phyloP scores from a whole-genome alignment of 1,284 basidiomycete species.

The Sanguinoderma infundibulare region DNA sequence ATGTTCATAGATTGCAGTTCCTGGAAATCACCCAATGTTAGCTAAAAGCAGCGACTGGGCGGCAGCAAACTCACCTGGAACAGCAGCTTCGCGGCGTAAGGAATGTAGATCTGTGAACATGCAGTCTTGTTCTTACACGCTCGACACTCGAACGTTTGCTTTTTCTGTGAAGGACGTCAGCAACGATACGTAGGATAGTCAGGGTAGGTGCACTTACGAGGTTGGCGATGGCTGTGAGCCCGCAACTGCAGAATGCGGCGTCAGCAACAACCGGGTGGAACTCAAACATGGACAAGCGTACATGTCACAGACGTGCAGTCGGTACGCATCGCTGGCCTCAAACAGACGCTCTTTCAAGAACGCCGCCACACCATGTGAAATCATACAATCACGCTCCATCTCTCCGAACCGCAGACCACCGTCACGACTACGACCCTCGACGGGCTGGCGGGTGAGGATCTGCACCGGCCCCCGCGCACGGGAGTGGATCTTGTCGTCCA shows the following conservation, averaged over 20 bases:
- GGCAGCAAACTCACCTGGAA: constrained; percentile 70
- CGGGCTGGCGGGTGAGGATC: constrained; percentile 96
- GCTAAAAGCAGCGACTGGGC: not conserved
- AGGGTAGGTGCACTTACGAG: constrained; percentile 55
- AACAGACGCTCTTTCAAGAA: constrained; percentile 97
- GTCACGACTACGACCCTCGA: constrained; percentile 98
- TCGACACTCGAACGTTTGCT: constrained; percentile 87
- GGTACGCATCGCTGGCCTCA: constrained; percentile 94
- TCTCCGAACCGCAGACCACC: constrained; percentile 99
- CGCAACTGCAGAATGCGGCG: constrained; percentile 63
- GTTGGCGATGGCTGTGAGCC: constrained; percentile 94
- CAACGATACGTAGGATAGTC: constrained; percentile 2
- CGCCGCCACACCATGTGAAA: constrained; percentile 97
- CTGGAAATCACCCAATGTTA: constrained; percentile 42
- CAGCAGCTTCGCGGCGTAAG: constrained; percentile 89
- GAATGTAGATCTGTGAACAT: constrained; percentile 89
- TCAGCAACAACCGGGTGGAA: constrained; percentile 7
- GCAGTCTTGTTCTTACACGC: constrained; percentile 96
- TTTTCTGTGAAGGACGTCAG: constrained; percentile 58
- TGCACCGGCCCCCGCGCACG: constrained; percentile 97
- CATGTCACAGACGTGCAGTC: constrained; percentile 96
- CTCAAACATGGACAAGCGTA: constrained; percentile 42
- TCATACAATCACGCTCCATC: constrained; percentile 99
- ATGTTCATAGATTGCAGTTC: constrained; percentile 94
- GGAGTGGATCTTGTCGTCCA: constrained; percentile 99